phyloP scores from a whole-genome alignment of 345 rosid genomes.

The Sisymbrium irio region DNA sequence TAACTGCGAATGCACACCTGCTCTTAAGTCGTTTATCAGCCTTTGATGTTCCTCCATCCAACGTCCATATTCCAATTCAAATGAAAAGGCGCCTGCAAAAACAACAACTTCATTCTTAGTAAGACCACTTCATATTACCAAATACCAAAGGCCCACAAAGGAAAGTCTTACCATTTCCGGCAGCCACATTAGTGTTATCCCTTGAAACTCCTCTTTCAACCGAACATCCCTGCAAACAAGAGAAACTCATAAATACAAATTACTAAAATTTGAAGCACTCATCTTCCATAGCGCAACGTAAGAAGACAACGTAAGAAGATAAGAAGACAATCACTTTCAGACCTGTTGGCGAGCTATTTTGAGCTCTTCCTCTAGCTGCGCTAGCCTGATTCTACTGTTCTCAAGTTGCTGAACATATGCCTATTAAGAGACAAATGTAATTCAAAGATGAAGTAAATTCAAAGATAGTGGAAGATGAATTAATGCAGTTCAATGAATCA shows the following conservation, averaged over 20 bases:
- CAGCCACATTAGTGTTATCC: slow-evolving; percentile 41
- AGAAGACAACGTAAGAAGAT: neutral
- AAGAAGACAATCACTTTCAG: neutral
- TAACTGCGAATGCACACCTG: slow-evolving; percentile 61
- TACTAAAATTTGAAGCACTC: neutral
- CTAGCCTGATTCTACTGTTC: slow-evolving; percentile 58
- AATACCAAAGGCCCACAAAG: neutral
- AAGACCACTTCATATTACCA: neutral
- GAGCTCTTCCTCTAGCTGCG: slow-evolving; percentile 84
- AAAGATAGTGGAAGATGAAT: neutral
- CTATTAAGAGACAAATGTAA: slow-evolving; percentile 50
- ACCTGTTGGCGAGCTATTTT: slow-evolving; percentile 84
- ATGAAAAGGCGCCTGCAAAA: slow-evolving; percentile 63
- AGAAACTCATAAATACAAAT: neutral
- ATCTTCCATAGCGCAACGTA: neutral
- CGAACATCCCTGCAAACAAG: slow-evolving; percentile 49
- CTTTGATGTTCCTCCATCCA: slow-evolving; percentile 93
- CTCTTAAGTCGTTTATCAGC: slow-evolving; percentile 66
- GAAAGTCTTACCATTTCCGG: slow-evolving; percentile 56
- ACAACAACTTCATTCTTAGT: neutral
- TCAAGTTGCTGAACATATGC: slow-evolving; percentile 97
- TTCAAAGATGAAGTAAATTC: neutral
- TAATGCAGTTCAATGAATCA: neutral
- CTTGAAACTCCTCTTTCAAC: slow-evolving; percentile 46
- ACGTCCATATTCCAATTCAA: slow-evolving; percentile 74